Conservation (phyloP, 2,329 filamentous ascomycete species). For the Xylariales sp. region DNA sequence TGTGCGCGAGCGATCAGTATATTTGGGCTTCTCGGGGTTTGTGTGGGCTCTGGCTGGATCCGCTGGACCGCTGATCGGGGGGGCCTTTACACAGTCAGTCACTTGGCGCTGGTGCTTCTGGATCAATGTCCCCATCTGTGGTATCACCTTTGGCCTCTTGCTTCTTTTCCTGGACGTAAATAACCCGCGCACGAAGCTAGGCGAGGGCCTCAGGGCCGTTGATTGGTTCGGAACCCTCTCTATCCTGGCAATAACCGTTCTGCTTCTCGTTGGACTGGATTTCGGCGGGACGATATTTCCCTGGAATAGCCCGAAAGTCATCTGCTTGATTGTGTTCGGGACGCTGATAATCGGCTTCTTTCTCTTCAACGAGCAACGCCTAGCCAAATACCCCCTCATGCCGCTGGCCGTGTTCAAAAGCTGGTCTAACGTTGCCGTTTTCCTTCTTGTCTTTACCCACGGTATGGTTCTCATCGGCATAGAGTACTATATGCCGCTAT, state of each 20-base stretch:
- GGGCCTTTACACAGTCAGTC: constrained; percentile 16
- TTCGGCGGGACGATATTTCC: constrained; percentile 34
- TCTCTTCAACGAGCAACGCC: constrained; percentile 26
- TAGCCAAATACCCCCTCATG: constrained; percentile 33
- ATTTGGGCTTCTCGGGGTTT: constrained; percentile 31
- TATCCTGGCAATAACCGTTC: constrained; percentile 31
- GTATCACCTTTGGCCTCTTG: constrained; percentile 14
- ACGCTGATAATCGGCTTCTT: constrained; percentile 31
- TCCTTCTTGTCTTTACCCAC: constrained; percentile 29
- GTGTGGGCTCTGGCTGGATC: constrained; percentile 41
- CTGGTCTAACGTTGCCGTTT: constrained; percentile 25
- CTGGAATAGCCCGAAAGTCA: constrained; percentile 29
- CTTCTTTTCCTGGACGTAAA: constrained; percentile 30
- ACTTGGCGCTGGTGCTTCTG: constrained; percentile 23
- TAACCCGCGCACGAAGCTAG: constrained; percentile 34
- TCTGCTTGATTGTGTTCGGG: constrained; percentile 33
- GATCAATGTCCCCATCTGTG: constrained; percentile 20
- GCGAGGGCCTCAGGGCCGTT: constrained; percentile 44
- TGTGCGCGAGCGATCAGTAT: constrained; percentile 20
- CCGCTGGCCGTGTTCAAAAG: constrained; percentile 26
- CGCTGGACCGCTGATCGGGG: constrained; percentile 19
- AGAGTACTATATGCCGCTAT: constrained; percentile 38
- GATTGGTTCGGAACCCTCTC: constrained; percentile 33
- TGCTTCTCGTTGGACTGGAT: constrained; percentile 34
- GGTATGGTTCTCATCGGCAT: constrained; percentile 30